A percentile compares a stretch with the other conserved stretches of the same genome.
Conservation (phyloP, 345 rosid genomes). For the Eucalyptus tenuipes region DNA sequence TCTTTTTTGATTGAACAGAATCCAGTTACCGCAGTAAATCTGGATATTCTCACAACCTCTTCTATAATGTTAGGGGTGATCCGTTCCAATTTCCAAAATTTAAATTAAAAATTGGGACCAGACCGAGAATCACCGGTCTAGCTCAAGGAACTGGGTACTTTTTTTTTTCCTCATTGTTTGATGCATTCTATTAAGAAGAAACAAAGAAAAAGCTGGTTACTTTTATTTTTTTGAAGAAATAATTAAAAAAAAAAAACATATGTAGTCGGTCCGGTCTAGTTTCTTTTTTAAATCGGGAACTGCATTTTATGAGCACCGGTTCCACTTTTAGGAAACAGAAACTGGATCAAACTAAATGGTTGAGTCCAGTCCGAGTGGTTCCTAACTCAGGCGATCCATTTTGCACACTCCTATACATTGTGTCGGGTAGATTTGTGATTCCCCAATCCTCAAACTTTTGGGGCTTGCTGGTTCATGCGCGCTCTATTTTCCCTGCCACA, state of each 20-base stretch:
- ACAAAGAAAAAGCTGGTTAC: too few relatives aligned
- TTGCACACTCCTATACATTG: too few relatives aligned
- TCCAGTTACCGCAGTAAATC: neutral
- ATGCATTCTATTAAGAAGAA: too few relatives aligned
- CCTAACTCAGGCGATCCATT: accelerated
- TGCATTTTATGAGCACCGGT: accelerated
- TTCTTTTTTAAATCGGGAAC: too few relatives aligned
- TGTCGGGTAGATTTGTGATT: accelerated
- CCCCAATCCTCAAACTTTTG: neutral
- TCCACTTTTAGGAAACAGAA: accelerated
- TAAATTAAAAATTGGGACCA: too few relatives aligned
- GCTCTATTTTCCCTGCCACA: neutral
- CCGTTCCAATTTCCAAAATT: too few relatives aligned
- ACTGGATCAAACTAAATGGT: accelerated
- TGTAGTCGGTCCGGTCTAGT: too few relatives aligned
- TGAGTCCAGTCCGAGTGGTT: accelerated
- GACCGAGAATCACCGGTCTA: too few relatives aligned
- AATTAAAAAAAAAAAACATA: too few relatives aligned
- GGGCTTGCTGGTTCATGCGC: neutral
- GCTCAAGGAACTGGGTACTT: too few relatives aligned
- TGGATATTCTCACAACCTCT: neutral
- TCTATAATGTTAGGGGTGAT: neutral
- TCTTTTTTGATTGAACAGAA: neutral
- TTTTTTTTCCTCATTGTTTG: too few relatives aligned
- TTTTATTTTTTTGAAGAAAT: too few relatives aligned